Base-by-base conservation (phyloP, 2,329 filamentous ascomycete genomes). In the Xylaria sp. region DNA sequence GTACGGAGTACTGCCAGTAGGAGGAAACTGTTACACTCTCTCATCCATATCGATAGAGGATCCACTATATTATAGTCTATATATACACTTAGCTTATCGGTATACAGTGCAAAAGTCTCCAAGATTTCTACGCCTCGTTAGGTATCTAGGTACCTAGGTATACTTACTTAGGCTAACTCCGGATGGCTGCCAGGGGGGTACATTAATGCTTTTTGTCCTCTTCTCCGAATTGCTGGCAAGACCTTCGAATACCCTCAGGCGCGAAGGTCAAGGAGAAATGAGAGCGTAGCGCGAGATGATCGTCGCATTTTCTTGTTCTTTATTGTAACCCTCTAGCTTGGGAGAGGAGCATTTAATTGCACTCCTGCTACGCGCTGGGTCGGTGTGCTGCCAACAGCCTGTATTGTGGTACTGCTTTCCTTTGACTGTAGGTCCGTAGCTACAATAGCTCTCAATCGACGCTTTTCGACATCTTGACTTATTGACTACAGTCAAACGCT, bases 271-370 rank as follows among this genome's bases (percentile, higher is more conserved):
- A 57, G 38, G 31, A 48, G 56, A 35, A 25, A 46, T 55, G 52
- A 56, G 46, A 51, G 17, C 6, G 17, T 51, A 56, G 25, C 37
- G 57, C 53, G 48, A 23, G 37, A 63, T 62, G 63, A 43, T 48
- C 19, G 29, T 29, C 46, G 37, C 37, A 38, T 49, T 29, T 31
- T 41, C 44, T 46, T 47, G 33, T 60, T 49, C 33, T 41, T 25
- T 56, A 19, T 27, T 25, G 35, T 65, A 61, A 64, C 40, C n/a
- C 38, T 48, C 47, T 40, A 51, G 44, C 49, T 11, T 27, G 19
- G 17, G 47, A 62, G 51, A 58, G 47, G 43, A 15, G 23, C 27
- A 35, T 54, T 19, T 37, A n/a, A 13, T 62, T 43, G 49, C 54
- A 54, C 31, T 60, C 25, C 49, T 33, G 19, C 41, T 33, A 17